Base-by-base conservation (phyloP, 2,329 filamentous ascomycete genomes). In the Zymoseptoria crescenta region DNA sequence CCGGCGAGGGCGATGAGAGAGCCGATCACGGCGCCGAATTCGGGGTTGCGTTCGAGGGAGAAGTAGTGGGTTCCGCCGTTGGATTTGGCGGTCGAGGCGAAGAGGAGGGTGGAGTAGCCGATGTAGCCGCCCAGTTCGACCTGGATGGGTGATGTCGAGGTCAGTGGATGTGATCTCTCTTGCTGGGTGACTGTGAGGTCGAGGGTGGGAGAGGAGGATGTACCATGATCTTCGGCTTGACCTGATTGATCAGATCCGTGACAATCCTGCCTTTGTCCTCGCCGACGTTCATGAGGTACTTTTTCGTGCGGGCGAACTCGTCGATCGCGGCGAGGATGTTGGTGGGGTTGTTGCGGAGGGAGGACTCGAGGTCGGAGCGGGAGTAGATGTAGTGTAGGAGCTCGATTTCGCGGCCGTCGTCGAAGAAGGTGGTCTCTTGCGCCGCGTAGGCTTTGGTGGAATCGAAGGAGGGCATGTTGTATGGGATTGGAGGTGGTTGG, bases 231-330 rank as follows among this genome's bases (percentile, higher is more conserved):
- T 83, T 73, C 0, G 88, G 88, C 70, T 87, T 88, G 53, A 80
- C 76, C 62, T 87, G 77, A 20, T 77, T 77, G 60, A 94, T 91
- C 48, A 92, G 73, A 29, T 87, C 80, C 8, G 81, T 81, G 1
- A 93, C 83, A 56, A 91, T 86, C 62, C 79, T 80, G 52, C 87
- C 88, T 74, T 94, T 94, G 68, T 85, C 79, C 65, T 85, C 80
- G 49, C 89, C 89, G 1, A 94, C 83, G 64, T 91, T 93, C 86
- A 93, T 93, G 55, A 93, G 80, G 63, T 87, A 88, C 70, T 86
- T 88, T 62, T 83, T 79, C 2, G 81, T 84, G 50, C 82, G 75
- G 10, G 77, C 83, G 72, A 81, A 93, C 56, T 87, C 82, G 68
- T 93, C 87, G 70, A 93, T 91, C 28, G 83, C 83, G 27, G 79